Evolutionary conservation across 768 basidiomycete genomes (phyloP), one percentile per base, ranked within the genome.

Genomic region (Leccinum subgranulosum): DNA sequence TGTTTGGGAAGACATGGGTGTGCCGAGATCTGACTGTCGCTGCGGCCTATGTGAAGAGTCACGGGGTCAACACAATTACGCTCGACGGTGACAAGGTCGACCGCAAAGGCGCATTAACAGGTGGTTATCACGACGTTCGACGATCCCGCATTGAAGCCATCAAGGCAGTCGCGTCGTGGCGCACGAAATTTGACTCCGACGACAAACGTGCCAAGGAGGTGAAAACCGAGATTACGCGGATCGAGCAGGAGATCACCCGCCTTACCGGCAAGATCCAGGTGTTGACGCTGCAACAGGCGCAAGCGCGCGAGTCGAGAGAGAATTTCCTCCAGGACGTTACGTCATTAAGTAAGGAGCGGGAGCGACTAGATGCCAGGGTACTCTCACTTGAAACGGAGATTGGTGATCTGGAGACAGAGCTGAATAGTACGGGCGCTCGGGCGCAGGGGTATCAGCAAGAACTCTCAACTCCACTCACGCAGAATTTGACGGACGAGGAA

Each of bases 1-100:
- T 98, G 11, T 99, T 99, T 62, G 94, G 95, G 36, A 94, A 94
- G 74, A 98, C 96, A 0, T 93, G 95, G 71, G 92, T 99, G 23
- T 98, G 96, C 70, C 84, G 89, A 47, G 93, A 97, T 70, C 82
- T 99, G 55, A 87, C 88, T 9, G 88, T 94, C 61, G 95, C 94
- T 23, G 92, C 94, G 6, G 90, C 92, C 9, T 98, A 97, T 71
- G 93, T 95, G 51, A 90, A 96, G 72, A 90, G 87, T 64, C 94
- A 98, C 69, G 87, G 87, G 2, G 88, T 98, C 69, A 98, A 96
- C 74, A 94, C 94, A 21, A 98, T 98, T 73, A 99, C 97, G 1
- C 83, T 97, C 39, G 95, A 96, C 63, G 97, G 97, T 50, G 97
- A 99, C 78, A 94, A 93, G 68, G 94, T 96, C 53, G 97, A 99